Evolutionary conservation across 2,329 filamentous ascomycete species (phyloP).

Genomic region (Xylariaceae sp.): DNA sequence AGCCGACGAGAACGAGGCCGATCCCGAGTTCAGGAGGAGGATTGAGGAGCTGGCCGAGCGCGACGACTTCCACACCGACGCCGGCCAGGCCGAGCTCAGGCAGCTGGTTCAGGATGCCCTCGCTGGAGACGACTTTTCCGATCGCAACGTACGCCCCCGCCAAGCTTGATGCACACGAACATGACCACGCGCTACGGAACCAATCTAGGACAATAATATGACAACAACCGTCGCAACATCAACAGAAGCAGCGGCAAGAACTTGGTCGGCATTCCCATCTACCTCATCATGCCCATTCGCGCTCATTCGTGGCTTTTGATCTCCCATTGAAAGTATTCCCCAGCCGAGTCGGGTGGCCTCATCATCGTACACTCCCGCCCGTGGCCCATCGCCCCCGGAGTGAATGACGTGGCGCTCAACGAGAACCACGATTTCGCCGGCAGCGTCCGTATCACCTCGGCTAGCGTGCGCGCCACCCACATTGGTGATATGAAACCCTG

Average conservation of each 20-base stretch:
- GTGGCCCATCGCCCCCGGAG: constrained; percentile 40
- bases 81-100: constrained; percentile 75
- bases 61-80: constrained; percentile 76
- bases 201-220: neutral
- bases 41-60: constrained; percentile 86
- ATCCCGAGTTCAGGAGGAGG: constrained; percentile 76
- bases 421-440: constrained; percentile 52
- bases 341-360: constrained; percentile 44
- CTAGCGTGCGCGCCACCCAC: constrained; percentile 49
- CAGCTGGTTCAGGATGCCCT: constrained; percentile 78
- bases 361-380: constrained; percentile 51
- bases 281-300: neutral
- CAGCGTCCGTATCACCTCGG: constrained; percentile 40
- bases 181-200: neutral
- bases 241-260: too few relatives aligned
- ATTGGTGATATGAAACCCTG: constrained; percentile 52
- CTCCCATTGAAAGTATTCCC: constrained; percentile 60
- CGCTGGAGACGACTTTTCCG: constrained; percentile 58
- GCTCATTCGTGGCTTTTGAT: constrained; percentile 43
- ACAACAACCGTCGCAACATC: too few relatives aligned
- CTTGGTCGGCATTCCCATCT: too few relatives aligned
- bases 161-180: constrained; percentile 41
- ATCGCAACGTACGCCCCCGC: constrained; percentile 61
- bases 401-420: constrained; percentile 49
- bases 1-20: constrained; percentile 60